These are phyloP conservation scores for Xenoacremonium recifei DNA, from an alignment of 2,329 filamentous ascomycete species.

Conservation along the genomic window DNA sequence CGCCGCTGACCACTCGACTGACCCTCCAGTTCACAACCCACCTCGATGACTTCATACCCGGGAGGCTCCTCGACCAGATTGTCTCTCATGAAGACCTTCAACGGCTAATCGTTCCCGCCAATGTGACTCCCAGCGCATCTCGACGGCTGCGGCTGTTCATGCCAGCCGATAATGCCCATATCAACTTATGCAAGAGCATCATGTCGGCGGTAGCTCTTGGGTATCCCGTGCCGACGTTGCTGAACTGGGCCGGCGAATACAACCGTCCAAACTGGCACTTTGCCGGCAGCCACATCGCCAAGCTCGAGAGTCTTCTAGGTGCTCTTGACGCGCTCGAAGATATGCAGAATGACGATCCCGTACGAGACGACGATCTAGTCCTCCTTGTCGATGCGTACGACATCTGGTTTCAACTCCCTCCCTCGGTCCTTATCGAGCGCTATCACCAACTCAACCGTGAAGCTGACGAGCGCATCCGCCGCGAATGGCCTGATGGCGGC, in stretches of 20 bases:
- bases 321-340: constrained; percentile 27
- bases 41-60: not conserved
- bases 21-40: constrained; percentile 11
- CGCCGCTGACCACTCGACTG: too few relatives aligned
- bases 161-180: constrained; percentile 34
- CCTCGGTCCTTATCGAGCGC: constrained; percentile 34
- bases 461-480: constrained; percentile 27
- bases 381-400: constrained; percentile 39
- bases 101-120: constrained; percentile 7
- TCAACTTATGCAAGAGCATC: constrained; percentile 38
- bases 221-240: constrained; percentile 34
- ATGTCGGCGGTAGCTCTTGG: constrained; percentile 38
- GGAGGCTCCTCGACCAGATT: not conserved
- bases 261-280: constrained; percentile 37
- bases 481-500: constrained; percentile 20
- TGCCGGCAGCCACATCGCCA: constrained; percentile 37
- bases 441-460: constrained; percentile 35
- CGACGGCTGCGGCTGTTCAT: constrained; percentile 36
- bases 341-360: constrained; percentile 12
- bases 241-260: constrained; percentile 39
- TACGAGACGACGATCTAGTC: constrained; percentile 30
- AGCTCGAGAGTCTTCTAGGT: constrained; percentile 33
- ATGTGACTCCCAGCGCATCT: constrained; percentile 5
- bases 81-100: constrained; percentile 12
- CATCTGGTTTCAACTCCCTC: constrained; percentile 39